Evolutionary conservation across 73 alveolate genomes (phyloP).

Genomic region (Paramecium biaurelia): DNA sequence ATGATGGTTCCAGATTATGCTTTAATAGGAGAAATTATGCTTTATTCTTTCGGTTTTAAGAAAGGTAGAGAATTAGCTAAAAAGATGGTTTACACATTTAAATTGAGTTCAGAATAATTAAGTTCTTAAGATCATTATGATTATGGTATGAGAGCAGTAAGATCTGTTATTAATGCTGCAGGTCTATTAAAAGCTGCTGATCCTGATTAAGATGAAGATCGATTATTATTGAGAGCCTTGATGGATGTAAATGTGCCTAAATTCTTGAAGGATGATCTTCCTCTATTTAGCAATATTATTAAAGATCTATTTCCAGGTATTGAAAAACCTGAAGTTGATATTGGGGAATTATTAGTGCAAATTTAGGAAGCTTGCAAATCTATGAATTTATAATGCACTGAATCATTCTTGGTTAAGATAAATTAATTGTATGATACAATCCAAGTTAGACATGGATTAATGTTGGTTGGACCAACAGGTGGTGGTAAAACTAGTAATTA

Average conservation of each 20-base stretch:
- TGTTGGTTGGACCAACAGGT: slow-evolving; percentile 94
- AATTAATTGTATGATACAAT: slow-evolving; percentile 97
- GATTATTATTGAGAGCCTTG: slow-evolving; percentile 94
- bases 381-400: slow-evolving; percentile 94
- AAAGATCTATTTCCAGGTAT: slow-evolving; percentile 99
- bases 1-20: slow-evolving; percentile 73
- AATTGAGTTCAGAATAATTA: slow-evolving; percentile 95
- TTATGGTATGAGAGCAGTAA: slow-evolving; percentile 99
- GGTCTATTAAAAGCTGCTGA: slow-evolving; percentile 97
- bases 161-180: slow-evolving; percentile 99
- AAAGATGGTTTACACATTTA: slow-evolving; percentile 71
- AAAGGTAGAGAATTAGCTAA: slow-evolving; percentile 67
- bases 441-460: slow-evolving; percentile 99
- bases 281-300: slow-evolving; percentile 97
- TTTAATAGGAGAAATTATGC: slow-evolving; percentile 66
- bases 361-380: slow-evolving; percentile 62
- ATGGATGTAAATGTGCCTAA: slow-evolving; percentile 98
- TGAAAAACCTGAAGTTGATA: slow-evolving; percentile 94
- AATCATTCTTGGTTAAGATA: slow-evolving; percentile 93
- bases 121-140: slow-evolving; percentile 98
- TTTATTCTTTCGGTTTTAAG: slow-evolving; percentile 62
- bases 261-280: slow-evolving; percentile 98
- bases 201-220: slow-evolving; percentile 91
- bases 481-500: slow-evolving; percentile 89
- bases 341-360: slow-evolving; percentile 64